Evolutionary conservation across 2,329 filamentous ascomycete genomes (phyloP), one percentile per base, ranked within the genome.

Genomic region (Mycosphaerella arachidis): DNA sequence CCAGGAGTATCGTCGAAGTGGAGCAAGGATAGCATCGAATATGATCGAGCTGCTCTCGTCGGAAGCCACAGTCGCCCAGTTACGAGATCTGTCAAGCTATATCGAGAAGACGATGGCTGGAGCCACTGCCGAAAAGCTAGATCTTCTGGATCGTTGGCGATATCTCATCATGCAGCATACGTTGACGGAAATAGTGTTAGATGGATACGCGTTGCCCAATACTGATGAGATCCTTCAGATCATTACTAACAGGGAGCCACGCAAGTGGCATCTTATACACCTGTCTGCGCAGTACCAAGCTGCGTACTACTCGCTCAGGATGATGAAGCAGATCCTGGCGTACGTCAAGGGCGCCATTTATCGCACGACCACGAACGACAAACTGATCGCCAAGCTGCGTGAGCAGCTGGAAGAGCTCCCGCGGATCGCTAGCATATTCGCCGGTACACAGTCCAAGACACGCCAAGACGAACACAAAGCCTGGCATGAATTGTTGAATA

Each of bases 281-380:
- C 64, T 78, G 6, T 67, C 65, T 6, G 76, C 76, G 9, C 71
- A 76, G 24, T 61, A 76, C 6, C 76, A 80, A 53, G 76, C 77
- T 6, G 69, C 70, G 1, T 67, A 77, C 6, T 80, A 80, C 60
- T 79, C 77, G 0, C 51, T 79, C 0, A 70, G 77, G 2, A 73
- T 79, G 56, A 66, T 79, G 13, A 69, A 69, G 27, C 78, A 79
- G 56, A 66, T 76, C 9, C 57, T 74, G 10, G 48, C 48, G 13
- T 59, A 58, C 35, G 48, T 56, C 1, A 65, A 73, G 8, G 40
- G 82, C 85, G 67, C 78, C 79, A 59, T 79, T 80, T 67, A n/a
- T 35, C 3, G 85, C 83, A 72, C 79, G 81, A 45, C 79, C 83
- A 64, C 75, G 81, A 61, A 86, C 86, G 69, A 92, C 90, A 6